A percentile compares a stretch with the other conserved stretches of the same genome.
Conservation (phyloP, 306 rosid genomes). For the Begonia fuchsioides region DNA sequence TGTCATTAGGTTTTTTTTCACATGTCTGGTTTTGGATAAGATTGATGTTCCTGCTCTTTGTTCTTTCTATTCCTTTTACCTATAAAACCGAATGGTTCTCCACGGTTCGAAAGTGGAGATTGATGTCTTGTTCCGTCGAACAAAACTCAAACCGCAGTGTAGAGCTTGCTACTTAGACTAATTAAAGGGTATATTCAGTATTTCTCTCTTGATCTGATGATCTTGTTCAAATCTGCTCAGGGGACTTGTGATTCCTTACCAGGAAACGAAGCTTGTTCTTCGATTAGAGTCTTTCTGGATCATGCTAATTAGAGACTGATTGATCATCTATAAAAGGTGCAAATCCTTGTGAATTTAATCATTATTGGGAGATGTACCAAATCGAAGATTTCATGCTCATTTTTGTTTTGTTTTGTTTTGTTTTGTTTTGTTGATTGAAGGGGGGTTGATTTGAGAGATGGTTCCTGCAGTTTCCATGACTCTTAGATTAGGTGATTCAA, state of each 20-base stretch:
- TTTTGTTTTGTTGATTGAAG: conserved; percentile 6
- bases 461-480: conserved; percentile 35
- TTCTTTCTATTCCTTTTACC: too few relatives aligned
- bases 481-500: conserved; percentile 27
- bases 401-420: conserved; percentile 1
- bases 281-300: background rate
- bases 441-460: conserved; percentile 41
- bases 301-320: conserved; percentile 4
- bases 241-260: too few relatives aligned
- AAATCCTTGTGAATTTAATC: too few relatives aligned
- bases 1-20: conserved; percentile 11
- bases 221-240: too few relatives aligned
- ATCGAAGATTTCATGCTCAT: conserved; percentile 11
- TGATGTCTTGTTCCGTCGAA: too few relatives aligned
- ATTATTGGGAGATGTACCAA: background rate
- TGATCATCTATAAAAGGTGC: background rate
- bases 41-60: conserved; percentile 19
- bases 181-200: too few relatives aligned
- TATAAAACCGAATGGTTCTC: too few relatives aligned
- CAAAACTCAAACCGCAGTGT: too few relatives aligned
- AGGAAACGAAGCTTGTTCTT: too few relatives aligned
- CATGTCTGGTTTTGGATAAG: conserved; percentile 21
- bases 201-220: too few relatives aligned
- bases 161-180: too few relatives aligned
- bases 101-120: too few relatives aligned